These are phyloP conservation scores for Podila horticola DNA, from an alignment of 192 early-diverging fungal genomes.

Conservation along the genomic window DNA sequence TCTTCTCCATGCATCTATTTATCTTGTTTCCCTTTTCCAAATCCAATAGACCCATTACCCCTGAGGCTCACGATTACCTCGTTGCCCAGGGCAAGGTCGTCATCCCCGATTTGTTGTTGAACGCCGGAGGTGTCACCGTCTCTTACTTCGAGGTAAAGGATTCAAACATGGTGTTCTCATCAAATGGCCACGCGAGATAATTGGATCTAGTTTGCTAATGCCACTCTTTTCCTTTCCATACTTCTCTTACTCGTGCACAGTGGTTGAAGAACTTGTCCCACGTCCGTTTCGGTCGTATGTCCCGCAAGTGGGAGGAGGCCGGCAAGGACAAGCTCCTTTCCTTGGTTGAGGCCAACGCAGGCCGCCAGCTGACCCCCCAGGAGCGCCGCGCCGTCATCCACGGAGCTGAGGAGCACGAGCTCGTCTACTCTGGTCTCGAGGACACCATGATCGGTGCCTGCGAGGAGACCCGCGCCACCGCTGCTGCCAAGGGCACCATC, in stretches of 20 bases:
- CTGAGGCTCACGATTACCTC: constrained; percentile 75
- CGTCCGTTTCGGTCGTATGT: constrained; percentile 87
- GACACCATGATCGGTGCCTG: constrained; percentile 89
- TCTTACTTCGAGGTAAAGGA: constrained; percentile 66
- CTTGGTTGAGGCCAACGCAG: constrained; percentile 80
- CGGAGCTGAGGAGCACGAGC: constrained; percentile 86
- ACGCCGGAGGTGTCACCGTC: constrained; percentile 87
- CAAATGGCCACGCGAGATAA: no score
- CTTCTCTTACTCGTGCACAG: constrained; percentile 54
- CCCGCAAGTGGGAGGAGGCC: constrained; percentile 85
- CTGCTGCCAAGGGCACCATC: constrained; percentile 62
- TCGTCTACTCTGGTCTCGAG: constrained; percentile 87
- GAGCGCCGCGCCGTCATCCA: constrained; percentile 80
- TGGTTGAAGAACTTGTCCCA: constrained; percentile 90
- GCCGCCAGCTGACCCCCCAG: constrained; percentile 72
- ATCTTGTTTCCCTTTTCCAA: no score
- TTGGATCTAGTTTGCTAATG: no score
- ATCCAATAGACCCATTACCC: constrained; percentile 61
- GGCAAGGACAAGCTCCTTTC: constrained; percentile 75
- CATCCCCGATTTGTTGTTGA: constrained; percentile 81
- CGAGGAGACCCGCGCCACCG: constrained; percentile 77
- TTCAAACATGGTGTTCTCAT: no score
- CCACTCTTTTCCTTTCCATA: no score
- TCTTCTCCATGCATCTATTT: no score
- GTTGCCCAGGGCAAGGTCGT: constrained; percentile 67